Evolutionary conservation across 225 moss, liverwort and hornwort species (phyloP), one percentile per base, ranked within the genome.

Genomic region (Pseudoscleropodium purum): DNA sequence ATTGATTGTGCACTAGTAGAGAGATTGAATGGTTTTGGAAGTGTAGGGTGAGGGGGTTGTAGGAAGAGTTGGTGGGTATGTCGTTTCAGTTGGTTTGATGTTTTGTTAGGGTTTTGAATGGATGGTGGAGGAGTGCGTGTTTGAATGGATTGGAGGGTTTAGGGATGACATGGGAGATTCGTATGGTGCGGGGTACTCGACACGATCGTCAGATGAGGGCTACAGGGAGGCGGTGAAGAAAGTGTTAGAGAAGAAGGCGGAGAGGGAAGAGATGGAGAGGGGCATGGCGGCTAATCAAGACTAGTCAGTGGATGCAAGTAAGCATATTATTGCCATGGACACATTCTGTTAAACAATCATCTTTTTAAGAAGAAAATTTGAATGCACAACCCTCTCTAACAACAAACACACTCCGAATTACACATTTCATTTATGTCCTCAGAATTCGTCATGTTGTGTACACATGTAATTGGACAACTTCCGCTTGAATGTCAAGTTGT

Each of bases 161-260:
- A 94, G 93, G 88, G 90, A 90, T 82, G 94, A 94, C n/a, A 94
- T 93, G 93, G 89, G 80, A 72, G 94, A 94, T 36, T 91, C 93
- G 8, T 92, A 94, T 79, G 93, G 94, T 18, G 52, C 69, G 51
- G 94, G 23, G 15, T 94, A 94, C 81, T 21, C 64, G 75, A 92
- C 90, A 21, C 84, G 93, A 33, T 94, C 87, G 26, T 27, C 81
- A 9, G 94, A 94, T 74, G 94, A 94, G 68, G 94, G 94, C 64
- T 93, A 92, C 61, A 91, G 91, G 39, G 84, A 93, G 84, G 93
- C 90, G 7, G 94, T 91, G 89, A 92, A 92, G 81, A 91, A 89
- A 73, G 70, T 94, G 25, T 5, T 92, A 84, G 91, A 93, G 21
- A 91, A 81, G 83, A 93, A 94, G 86, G 89, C 81, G 52, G 73